A percentile compares a stretch with the other conserved stretches of the same genome.
Conservation (phyloP, 2,329 filamentous ascomycete species). For the Penicillium frequentans region DNA sequence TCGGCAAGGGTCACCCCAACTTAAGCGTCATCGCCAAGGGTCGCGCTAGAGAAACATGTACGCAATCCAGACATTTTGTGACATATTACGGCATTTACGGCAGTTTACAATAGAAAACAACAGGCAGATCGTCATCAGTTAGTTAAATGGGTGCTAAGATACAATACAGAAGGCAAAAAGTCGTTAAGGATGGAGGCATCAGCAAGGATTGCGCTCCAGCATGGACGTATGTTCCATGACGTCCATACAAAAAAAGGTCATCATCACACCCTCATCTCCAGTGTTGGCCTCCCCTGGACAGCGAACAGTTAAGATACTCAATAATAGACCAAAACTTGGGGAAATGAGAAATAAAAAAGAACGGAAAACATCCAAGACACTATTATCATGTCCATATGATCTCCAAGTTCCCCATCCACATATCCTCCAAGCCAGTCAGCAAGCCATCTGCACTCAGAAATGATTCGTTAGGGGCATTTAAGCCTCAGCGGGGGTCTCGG, state of each 20-base stretch:
- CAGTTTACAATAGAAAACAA: conserved; percentile 20
- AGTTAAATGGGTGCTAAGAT: conserved; percentile 44
- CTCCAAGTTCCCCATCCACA: conserved; percentile 6
- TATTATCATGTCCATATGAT: conserved; percentile 29
- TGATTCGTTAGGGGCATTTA: conserved; percentile 27
- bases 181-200: conserved; percentile 32
- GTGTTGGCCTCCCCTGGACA: conserved; percentile 16
- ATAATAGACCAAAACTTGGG: conserved; percentile 7
- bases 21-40: conserved; percentile 19
- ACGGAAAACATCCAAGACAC: background rate
- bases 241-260: conserved; percentile 24
- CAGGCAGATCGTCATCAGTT: conserved; percentile 35
- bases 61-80: background rate
- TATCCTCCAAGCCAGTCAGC: conserved; percentile 17
- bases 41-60: background rate
- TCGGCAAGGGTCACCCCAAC: conserved; percentile 23
- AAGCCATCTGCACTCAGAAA: conserved; percentile 19
- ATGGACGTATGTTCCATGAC: conserved; percentile 23
- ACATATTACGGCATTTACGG: background rate
- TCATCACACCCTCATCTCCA: conserved; percentile 25
- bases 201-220: conserved; percentile 23
- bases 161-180: conserved; percentile 41
- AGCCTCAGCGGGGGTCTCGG: conserved; percentile 19
- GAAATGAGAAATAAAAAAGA: background rate
- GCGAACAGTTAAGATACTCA: conserved; percentile 26